These are phyloP conservation scores for Goffeauzyma gilvescens DNA, from an alignment of 768 basidiomycete genomes.

Conservation along the genomic window DNA sequence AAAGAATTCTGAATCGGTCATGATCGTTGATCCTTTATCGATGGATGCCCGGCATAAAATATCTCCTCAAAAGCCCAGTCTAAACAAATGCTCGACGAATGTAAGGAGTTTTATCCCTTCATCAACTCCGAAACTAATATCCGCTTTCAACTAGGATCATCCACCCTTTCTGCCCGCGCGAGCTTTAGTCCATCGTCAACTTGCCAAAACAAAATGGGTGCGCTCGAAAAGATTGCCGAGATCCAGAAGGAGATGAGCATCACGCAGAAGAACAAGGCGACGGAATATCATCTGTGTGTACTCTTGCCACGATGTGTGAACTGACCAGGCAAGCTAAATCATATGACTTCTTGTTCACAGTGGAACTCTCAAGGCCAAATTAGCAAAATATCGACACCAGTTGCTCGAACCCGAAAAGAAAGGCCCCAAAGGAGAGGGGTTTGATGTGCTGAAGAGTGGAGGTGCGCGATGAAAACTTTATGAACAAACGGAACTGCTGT, in stretches of 20 bases:
- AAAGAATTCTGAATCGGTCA: too few relatives aligned
- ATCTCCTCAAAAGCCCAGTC: too few relatives aligned
- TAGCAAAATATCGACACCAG: constrained; percentile 83
- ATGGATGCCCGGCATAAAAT: too few relatives aligned
- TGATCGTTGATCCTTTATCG: too few relatives aligned
- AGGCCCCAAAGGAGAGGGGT: constrained; percentile 57
- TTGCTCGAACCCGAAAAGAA: constrained; percentile 80
- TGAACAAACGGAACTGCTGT: background rate
- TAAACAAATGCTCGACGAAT: too few relatives aligned
- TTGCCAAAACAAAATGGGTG: too few relatives aligned
- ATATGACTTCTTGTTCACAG: background rate
- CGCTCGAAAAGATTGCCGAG: too few relatives aligned
- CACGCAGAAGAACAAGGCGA: constrained; percentile 1
- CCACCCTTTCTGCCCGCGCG: background rate
- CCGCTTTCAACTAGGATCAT: too few relatives aligned
- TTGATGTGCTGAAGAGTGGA: constrained; percentile 70
- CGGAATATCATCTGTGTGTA: background rate
- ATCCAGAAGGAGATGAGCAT: too few relatives aligned
- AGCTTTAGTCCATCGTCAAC: background rate
- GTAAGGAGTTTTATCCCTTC: too few relatives aligned
- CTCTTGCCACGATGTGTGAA: background rate
- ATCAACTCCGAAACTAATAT: too few relatives aligned
- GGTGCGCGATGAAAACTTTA: constrained; percentile 15
- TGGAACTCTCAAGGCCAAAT: constrained; percentile 58
- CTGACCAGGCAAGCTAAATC: constrained; percentile 13